Percentiles rank a stretch among this genome's conserved stretches.
Evolutionary conservation across 305 asterid genomes (phyloP).

Genomic region (Coffea humblotiana): DNA sequence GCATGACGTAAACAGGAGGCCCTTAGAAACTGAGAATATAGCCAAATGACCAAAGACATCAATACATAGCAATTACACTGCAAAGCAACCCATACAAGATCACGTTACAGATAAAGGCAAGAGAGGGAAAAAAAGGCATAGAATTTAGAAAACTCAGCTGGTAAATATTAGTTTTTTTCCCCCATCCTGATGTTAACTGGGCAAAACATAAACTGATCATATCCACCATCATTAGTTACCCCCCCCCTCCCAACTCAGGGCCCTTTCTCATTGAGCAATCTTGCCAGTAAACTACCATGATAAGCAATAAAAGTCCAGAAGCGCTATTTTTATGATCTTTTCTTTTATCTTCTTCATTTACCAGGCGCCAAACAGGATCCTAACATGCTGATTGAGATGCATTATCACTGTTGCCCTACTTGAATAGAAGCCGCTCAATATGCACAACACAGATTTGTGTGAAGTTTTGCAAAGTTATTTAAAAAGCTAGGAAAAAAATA

Average conservation of each 20-base stretch:
- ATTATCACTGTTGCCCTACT: too few species aligned
- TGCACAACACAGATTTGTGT: too few species aligned
- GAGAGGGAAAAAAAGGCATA: too few species aligned
- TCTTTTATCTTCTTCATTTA: neutral
- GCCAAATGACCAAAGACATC: neutral
- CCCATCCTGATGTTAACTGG: neutral
- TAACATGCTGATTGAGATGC: neutral
- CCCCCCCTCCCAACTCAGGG: too few species aligned
- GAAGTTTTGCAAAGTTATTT: too few species aligned
- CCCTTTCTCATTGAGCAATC: neutral
- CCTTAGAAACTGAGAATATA: neutral
- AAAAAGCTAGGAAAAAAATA: too few species aligned
- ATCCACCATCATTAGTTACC: too few species aligned
- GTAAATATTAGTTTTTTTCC: too few species aligned
- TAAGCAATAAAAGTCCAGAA: neutral
- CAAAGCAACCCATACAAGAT: neutral
- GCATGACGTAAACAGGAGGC: neutral
- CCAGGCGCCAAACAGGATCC: neutral
- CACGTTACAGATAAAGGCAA: neutral
- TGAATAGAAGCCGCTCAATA: too few species aligned
- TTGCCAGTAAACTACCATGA: neutral
- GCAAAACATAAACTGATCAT: neutral
- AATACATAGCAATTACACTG: neutral
- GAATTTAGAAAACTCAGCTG: neutral
- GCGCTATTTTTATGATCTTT: neutral